Evolutionary conservation across 768 basidiomycete genomes (phyloP).

Genomic region (Zangia roseola): DNA sequence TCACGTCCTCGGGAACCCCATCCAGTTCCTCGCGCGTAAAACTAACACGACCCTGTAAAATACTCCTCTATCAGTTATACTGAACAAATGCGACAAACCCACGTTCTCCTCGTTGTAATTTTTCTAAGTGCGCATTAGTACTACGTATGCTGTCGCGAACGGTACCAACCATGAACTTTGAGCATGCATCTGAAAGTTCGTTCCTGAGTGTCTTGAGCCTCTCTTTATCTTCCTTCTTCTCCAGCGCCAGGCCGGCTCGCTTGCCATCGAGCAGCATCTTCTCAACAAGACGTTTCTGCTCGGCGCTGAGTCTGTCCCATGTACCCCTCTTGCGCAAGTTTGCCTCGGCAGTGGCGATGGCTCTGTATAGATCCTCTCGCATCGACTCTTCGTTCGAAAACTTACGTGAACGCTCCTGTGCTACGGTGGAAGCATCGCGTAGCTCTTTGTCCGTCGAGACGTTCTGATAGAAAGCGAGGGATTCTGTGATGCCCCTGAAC

Average conservation of each 20-base stretch:
- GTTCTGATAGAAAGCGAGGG: conserved; percentile 78
- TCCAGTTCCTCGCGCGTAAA: conserved; percentile 75
- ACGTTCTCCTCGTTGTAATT: conserved; percentile 91
- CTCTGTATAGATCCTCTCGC: conserved; percentile 77
- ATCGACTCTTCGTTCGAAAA: conserved; percentile 76
- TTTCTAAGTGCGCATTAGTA: conserved; percentile 47
- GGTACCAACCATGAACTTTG: conserved; percentile 71
- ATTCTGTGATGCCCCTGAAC: conserved; percentile 52
- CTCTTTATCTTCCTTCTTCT: conserved; percentile 54
- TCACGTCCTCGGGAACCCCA: conserved; percentile 77
- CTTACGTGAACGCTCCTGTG: conserved; percentile 68
- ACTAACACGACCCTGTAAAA: conserved; percentile 50
- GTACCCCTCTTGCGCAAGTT: conserved; percentile 62
- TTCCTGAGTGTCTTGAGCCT: conserved; percentile 66
- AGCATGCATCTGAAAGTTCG: conserved; percentile 68
- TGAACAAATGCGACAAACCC: conserved; percentile 7
- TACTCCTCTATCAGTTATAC: not conserved
- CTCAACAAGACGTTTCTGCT: conserved; percentile 77
- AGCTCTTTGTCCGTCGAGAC: conserved; percentile 72
- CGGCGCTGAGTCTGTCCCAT: conserved; percentile 60
- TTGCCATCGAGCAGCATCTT: conserved; percentile 79
- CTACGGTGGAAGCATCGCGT: conserved; percentile 77
- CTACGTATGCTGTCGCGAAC: not conserved
- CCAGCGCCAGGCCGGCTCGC: conserved; percentile 73
- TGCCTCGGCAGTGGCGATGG: conserved; percentile 66